Conservation (phyloP, 257 asterid genomes). For the Buddleja alternifolia region DNA sequence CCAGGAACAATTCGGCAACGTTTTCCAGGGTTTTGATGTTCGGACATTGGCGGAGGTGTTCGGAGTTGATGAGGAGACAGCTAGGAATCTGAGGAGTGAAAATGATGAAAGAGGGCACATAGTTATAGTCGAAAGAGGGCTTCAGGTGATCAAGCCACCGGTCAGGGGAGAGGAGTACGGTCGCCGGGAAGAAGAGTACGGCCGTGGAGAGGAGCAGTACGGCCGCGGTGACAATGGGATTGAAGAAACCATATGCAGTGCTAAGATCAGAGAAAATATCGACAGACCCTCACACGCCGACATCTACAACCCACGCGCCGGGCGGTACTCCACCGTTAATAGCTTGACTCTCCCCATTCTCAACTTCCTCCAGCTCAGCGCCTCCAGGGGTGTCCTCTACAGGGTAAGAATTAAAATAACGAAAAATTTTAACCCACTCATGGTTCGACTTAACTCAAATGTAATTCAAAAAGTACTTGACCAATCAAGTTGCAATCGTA, state of each 20-base stretch:
- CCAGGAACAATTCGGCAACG: constrained; percentile 38
- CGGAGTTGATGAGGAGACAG: constrained; percentile 42
- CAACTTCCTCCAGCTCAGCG: constrained; percentile 56
- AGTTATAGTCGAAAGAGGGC: constrained; percentile 34
- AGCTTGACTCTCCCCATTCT: constrained; percentile 68
- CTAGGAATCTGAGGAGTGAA: constrained; percentile 45
- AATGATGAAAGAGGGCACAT: constrained; percentile 50
- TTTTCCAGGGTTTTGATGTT: constrained; percentile 41
- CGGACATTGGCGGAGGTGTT: constrained; percentile 41
- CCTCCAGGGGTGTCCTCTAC: constrained; percentile 61
- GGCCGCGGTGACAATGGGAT: constrained; percentile 44
- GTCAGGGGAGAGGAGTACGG: constrained; percentile 1
- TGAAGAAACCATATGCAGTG: constrained; percentile 71
- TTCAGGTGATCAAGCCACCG: constrained; percentile 63
- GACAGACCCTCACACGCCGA: constrained; percentile 61
- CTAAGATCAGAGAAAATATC: constrained; percentile 47
- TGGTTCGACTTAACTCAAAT: no score
- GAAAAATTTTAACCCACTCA: no score
- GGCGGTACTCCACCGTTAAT: constrained; percentile 58
- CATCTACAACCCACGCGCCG: constrained; percentile 66
- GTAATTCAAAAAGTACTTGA: no score
- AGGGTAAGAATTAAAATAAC: constrained; percentile 40
- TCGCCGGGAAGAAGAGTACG: constrained; percentile 22
- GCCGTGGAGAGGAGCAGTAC: constrained; percentile 5
- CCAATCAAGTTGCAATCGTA: no score